phyloP scores from a whole-genome alignment of 2,329 filamentous ascomycete genomes.

The Aureobasidium pullulans region DNA sequence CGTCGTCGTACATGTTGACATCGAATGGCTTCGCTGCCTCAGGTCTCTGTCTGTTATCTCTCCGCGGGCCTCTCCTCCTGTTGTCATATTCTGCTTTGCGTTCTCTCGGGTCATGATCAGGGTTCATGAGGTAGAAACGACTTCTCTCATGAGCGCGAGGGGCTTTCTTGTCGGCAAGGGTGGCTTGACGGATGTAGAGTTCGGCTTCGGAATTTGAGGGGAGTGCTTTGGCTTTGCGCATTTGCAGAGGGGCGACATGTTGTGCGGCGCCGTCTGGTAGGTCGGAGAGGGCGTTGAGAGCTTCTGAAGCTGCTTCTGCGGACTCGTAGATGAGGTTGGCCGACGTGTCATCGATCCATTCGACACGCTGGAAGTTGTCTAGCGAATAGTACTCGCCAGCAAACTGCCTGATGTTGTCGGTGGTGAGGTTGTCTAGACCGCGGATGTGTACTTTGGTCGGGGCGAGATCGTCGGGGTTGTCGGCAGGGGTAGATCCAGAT shows the following conservation, averaged over 20 bases:
- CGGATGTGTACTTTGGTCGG: conserved; percentile 72
- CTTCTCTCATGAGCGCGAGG: conserved; percentile 71
- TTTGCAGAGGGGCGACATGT: conserved; percentile 43
- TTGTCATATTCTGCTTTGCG: conserved; percentile 35
- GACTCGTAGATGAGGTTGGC: conserved; percentile 75
- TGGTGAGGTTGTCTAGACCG: conserved; percentile 75
- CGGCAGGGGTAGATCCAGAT: conserved; percentile 23
- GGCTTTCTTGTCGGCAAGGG: conserved; percentile 71
- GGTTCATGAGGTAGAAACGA: conserved; percentile 86
- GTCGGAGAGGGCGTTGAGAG: conserved; percentile 41
- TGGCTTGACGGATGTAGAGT: conserved; percentile 66
- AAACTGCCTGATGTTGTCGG: conserved; percentile 71
- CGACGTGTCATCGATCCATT: conserved; percentile 93
- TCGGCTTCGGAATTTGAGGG: conserved; percentile 60
- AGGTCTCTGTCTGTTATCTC: conserved; percentile 49
- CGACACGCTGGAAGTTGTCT: conserved; percentile 55
- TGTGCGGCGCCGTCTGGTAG: conserved; percentile 29
- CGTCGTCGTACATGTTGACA: conserved; percentile 78
- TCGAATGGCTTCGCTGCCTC: conserved; percentile 46
- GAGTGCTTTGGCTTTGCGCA: conserved; percentile 62
- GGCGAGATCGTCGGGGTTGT: conserved; percentile 26
- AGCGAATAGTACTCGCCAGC: conserved; percentile 54
- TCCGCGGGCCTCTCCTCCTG: conserved; percentile 40
- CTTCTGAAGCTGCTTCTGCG: conserved; percentile 45
- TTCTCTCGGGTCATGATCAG: conserved; percentile 78